Conservation (phyloP, 768 basidiomycete species). For the Suillus subluteus region DNA sequence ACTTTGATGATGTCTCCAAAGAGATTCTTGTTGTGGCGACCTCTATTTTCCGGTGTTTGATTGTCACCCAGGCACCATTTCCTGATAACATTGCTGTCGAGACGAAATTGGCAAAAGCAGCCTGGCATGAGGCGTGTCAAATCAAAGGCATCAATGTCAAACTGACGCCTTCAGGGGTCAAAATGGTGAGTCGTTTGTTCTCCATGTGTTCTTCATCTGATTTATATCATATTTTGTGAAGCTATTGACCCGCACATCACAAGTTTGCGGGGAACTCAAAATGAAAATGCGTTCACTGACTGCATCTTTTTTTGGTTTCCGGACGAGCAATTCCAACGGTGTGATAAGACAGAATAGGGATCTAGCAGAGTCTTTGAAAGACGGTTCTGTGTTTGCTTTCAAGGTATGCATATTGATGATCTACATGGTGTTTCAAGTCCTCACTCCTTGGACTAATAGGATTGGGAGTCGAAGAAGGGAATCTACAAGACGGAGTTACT, state of each 20-base stretch:
- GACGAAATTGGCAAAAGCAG: conserved; percentile 8
- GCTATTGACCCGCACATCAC: conserved; percentile 13
- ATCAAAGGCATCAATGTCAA: conserved; percentile 10
- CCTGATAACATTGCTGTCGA: conserved; percentile 17
- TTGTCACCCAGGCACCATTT: conserved; percentile 13
- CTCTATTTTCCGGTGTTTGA: conserved; percentile 9
- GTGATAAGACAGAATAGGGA: conserved; percentile 11
- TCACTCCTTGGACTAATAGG: conserved; percentile 3
- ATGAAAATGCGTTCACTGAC: conserved; percentile 9
- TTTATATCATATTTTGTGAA: not conserved
- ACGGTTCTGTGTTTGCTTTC: conserved; percentile 11
- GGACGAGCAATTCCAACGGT: not conserved
- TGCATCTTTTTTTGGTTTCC: conserved; percentile 10
- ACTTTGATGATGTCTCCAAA: conserved; percentile 22
- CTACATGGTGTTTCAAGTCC: not conserved
- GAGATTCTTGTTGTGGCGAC: conserved; percentile 23
- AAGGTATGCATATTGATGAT: not conserved
- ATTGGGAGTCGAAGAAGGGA: conserved; percentile 15
- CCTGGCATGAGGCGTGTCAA: conserved; percentile 10
- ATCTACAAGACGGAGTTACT: conserved; percentile 30
- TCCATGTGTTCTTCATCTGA: not conserved
- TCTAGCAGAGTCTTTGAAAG: conserved; percentile 11
- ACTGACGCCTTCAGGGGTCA: not conserved
- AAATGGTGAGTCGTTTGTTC: not conserved
- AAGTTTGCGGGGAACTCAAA: conserved; percentile 15